Conservation (phyloP, 805 yeast genomes). For the Candida dajiaensis region DNA sequence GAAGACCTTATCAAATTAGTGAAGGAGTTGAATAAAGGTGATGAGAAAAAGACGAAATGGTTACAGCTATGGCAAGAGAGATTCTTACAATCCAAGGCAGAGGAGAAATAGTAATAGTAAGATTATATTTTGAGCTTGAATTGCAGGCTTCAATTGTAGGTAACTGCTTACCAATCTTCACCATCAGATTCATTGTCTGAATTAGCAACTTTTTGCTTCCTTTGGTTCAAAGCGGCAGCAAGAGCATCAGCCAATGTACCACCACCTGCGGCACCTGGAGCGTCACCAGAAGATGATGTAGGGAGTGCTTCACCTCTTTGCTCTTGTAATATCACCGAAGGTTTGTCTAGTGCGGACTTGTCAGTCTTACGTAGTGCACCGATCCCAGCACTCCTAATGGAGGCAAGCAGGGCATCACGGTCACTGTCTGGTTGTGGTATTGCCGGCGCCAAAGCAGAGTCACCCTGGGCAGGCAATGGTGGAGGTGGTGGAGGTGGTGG, state of each 20-base stretch:
- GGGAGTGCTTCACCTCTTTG: constrained; percentile 56
- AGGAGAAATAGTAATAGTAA: neutral
- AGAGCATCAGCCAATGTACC: constrained; percentile 79
- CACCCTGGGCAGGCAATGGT: constrained; percentile 17
- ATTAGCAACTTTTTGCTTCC: constrained; percentile 76
- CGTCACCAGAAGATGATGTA: constrained; percentile 29
- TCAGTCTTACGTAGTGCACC: constrained; percentile 70
- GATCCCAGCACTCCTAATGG: constrained; percentile 74
- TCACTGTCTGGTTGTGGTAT: constrained; percentile 42
- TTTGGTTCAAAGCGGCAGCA: constrained; percentile 75
- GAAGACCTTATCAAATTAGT: constrained; percentile 22
- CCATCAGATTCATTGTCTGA: constrained; percentile 83
- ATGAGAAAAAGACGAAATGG: constrained; percentile 54
- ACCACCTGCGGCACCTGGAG: constrained; percentile 39
- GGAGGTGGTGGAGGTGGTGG: constrained; percentile 30
- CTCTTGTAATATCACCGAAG: constrained; percentile 66
- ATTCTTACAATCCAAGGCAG: constrained; percentile 18
- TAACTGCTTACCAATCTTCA: constrained; percentile 54
- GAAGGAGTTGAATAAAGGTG: constrained; percentile 40
- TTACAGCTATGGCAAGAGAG: constrained; percentile 46
- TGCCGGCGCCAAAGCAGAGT: constrained; percentile 20
- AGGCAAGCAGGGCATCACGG: constrained; percentile 78
- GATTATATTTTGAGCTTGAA: too few relatives aligned
- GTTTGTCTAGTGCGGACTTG: constrained; percentile 75
- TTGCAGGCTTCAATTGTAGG: neutral